Evolutionary conservation across 108 stramenopile species (phyloP).

Genomic region (Pelagomonas calceolata): DNA sequence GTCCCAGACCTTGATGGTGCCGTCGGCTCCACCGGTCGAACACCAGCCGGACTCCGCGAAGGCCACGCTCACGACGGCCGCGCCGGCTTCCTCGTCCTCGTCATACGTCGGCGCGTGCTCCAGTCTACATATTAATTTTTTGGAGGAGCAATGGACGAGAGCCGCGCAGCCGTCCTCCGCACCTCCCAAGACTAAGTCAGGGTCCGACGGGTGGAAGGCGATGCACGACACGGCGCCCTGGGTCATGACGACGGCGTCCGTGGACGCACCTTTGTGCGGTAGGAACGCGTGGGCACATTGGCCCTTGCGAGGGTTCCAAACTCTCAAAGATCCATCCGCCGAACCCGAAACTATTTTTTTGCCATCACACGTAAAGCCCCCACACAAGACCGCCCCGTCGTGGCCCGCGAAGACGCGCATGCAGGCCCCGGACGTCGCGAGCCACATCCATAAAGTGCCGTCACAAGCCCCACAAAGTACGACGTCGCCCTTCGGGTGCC

Average conservation of each 20-base stretch:
- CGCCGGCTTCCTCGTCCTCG: conserved; percentile 43
- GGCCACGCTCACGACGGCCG: conserved; percentile 76
- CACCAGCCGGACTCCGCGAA: conserved; percentile 63
- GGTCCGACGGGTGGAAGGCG: conserved; percentile 21
- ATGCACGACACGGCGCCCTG: conserved; percentile 27
- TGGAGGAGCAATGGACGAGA: conserved; percentile 64
- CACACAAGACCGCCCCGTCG: conserved; percentile 68
- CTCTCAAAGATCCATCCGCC: conserved; percentile 69
- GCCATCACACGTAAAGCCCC: conserved; percentile 72
- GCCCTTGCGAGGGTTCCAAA: conserved; percentile 86
- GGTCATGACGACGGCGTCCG: conserved; percentile 10
- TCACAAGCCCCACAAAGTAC: conserved; percentile 80
- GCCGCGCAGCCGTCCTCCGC: conserved; percentile 76
- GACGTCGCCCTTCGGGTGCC: conserved; percentile 83
- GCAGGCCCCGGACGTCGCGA: conserved; percentile 67
- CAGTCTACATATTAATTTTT: conserved; percentile 67
- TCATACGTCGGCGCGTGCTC: conserved; percentile 53
- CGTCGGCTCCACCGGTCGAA: conserved; percentile 75
- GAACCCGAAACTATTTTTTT: conserved; percentile 67
- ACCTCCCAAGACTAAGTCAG: conserved; percentile 45
- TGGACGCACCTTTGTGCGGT: conserved; percentile 21
- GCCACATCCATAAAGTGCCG: conserved; percentile 93
- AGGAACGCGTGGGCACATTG: conserved; percentile 68
- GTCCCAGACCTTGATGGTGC: conserved; percentile 75
- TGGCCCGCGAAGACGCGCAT: conserved; percentile 93